Evolutionary conservation across 2,329 filamentous ascomycete species (phyloP).

Genomic region (Aspergillus novofumigatus): DNA sequence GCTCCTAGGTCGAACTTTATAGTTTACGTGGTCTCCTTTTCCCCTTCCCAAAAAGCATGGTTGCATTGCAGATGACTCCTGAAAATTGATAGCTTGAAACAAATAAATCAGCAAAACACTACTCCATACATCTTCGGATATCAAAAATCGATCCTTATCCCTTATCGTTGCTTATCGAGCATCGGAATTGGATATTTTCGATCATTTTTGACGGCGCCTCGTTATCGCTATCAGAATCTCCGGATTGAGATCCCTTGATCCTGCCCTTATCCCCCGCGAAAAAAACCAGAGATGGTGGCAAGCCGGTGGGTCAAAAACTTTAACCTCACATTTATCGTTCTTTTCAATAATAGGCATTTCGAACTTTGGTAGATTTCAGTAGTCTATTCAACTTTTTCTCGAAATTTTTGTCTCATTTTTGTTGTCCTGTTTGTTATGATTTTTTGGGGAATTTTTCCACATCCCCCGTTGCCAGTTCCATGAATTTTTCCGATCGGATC

Average conservation of each 20-base stretch:
- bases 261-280: slow-evolving; percentile 26
- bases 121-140: not conserved
- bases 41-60: not conserved
- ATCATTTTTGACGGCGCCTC: not conserved
- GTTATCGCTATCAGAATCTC: slow-evolving; percentile 12
- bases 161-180: slow-evolving; percentile 10
- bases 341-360: not conserved
- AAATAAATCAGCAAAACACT: too few relatives aligned
- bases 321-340: not conserved
- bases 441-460: not conserved
- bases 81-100: not conserved
- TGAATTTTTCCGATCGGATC: not conserved
- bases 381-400: not conserved
- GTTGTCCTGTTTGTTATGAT: not conserved
- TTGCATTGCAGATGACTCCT: not conserved
- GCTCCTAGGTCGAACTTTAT: not conserved
- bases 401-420: not conserved
- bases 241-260: slow-evolving; percentile 5
- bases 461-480: not conserved
- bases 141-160: slow-evolving; percentile 11
- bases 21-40: not conserved
- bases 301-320: not conserved
- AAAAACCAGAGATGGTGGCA: slow-evolving; percentile 14
- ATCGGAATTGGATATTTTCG: slow-evolving; percentile 1
- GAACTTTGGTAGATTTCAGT: not conserved